phyloP scores from a whole-genome alignment of 1,139 yeast genomes.

The Hansenula lynferdii region DNA sequence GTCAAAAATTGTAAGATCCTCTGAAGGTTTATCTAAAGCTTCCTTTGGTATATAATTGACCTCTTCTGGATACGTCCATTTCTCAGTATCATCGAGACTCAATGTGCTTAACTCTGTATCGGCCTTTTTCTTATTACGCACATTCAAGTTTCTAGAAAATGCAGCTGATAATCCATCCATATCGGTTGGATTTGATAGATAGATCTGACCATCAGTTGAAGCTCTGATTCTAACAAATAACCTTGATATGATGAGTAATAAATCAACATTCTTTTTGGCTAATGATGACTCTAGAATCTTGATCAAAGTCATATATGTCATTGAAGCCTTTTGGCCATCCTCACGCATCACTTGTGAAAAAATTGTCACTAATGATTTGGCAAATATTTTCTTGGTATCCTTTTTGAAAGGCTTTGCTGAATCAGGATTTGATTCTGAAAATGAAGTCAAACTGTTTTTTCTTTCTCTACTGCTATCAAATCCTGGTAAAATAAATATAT shows the following conservation, averaged over 20 bases:
- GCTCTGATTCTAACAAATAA: constrained; percentile 52
- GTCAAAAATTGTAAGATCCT: constrained; percentile 10
- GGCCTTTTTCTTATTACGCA: constrained; percentile 16
- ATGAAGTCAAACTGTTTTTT: constrained; percentile 20
- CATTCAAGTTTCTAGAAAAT: constrained; percentile 42
- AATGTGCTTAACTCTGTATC: constrained; percentile 8
- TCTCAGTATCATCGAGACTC: constrained; percentile 16
- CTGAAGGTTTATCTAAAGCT: constrained; percentile 32
- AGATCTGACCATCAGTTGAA: constrained; percentile 42
- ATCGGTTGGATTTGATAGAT: constrained; percentile 51
- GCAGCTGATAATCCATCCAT: constrained; percentile 65
- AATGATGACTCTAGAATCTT: constrained; percentile 29
- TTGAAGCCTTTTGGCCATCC: constrained; percentile 25
- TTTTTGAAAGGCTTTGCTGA: constrained; percentile 9
- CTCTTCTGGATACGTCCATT: constrained; percentile 64
- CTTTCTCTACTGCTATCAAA: constrained; percentile 9
- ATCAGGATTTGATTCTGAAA: constrained; percentile 6
- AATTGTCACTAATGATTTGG: constrained; percentile 21
- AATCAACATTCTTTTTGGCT: constrained; percentile 24
- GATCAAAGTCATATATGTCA: constrained; percentile 26
- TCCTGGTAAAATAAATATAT: constrained; percentile 24
- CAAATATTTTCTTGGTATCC: constrained; percentile 13
- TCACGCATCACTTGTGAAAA: constrained; percentile 19
- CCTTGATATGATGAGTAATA: constrained; percentile 47
- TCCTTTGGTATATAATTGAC: constrained; percentile 42